These are phyloP conservation scores for Fusarium sp. DNA, from an alignment of 2,329 filamentous ascomycete genomes.

Conservation along the genomic window DNA sequence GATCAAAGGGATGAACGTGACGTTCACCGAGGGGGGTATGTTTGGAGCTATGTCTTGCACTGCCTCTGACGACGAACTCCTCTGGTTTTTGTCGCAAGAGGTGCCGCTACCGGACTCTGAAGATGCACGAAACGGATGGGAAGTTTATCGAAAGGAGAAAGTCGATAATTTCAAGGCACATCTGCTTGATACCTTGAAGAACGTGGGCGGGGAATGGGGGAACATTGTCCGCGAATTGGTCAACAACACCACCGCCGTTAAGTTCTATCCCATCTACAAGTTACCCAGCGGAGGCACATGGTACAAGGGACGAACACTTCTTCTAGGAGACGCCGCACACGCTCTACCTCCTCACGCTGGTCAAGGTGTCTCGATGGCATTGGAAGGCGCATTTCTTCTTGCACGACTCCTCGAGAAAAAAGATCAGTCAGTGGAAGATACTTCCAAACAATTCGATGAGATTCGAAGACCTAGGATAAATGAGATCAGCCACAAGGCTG, in stretches of 20 bases:
- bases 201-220: constrained; percentile 1
- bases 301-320: not conserved
- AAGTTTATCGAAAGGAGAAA: constrained; percentile 2
- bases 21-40: constrained; percentile 9
- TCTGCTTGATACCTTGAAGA: not conserved
- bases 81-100: constrained; percentile 6
- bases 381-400: constrained; percentile 8
- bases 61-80: constrained; percentile 4
- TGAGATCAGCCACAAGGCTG: not conserved
- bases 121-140: constrained; percentile 2
- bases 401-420: not conserved
- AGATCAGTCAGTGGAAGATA: not conserved
- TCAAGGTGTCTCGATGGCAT: constrained; percentile 6
- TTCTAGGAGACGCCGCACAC: constrained; percentile 4
- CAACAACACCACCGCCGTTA: not conserved
- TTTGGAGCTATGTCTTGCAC: constrained; percentile 9
- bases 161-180: not conserved
- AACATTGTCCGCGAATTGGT: not conserved
- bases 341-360: constrained; percentile 9
- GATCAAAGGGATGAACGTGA: constrained; percentile 7
- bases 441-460: not conserved
- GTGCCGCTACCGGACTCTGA: not conserved
- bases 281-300: not conserved
- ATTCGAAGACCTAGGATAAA: constrained; percentile 1
- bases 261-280: constrained; percentile 13